A percentile compares a stretch with the other conserved stretches of the same genome.
Conservation (phyloP, 176 grass and related monocot genomes). For the Aegilops umbellulata region DNA sequence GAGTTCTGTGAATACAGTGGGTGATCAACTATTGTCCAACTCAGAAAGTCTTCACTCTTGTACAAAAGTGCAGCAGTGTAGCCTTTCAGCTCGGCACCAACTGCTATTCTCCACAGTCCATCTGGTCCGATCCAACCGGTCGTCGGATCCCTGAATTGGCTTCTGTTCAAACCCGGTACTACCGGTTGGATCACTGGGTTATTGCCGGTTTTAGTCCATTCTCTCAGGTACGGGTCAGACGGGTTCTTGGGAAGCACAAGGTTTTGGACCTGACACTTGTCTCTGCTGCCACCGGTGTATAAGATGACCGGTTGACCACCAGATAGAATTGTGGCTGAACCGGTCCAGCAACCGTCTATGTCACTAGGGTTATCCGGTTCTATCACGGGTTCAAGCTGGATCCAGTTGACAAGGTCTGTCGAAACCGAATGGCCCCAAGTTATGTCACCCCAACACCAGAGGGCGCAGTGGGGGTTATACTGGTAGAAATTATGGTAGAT, state of each 20-base stretch:
- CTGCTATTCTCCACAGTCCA: neutral
- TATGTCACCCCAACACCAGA: neutral
- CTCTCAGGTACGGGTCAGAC: neutral
- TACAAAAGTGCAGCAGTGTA: slow-evolving; percentile 9
- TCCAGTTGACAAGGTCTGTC: neutral
- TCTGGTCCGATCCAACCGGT: neutral
- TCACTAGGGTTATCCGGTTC: neutral
- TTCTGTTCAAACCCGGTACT: neutral
- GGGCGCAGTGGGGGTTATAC: neutral
- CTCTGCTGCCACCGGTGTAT: neutral
- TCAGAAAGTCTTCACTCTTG: neutral
- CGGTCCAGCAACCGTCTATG: neutral
- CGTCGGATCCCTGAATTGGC: neutral
- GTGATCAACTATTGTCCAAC: slow-evolving; percentile 45
- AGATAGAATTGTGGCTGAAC: neutral
- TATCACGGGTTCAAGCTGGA: neutral
- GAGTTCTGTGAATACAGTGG: slow-evolving; percentile 49
- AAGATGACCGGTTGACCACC: neutral
- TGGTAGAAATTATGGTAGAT: neutral
- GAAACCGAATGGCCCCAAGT: neutral
- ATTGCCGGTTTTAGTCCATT: neutral
- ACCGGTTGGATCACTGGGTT: neutral
- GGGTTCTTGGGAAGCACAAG: neutral
- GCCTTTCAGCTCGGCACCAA: slow-evolving; percentile 5
- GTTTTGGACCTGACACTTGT: neutral